These are phyloP conservation scores for Aphanoascus verrucosus DNA, from an alignment of 2,329 filamentous ascomycete species.

Conservation along the genomic window DNA sequence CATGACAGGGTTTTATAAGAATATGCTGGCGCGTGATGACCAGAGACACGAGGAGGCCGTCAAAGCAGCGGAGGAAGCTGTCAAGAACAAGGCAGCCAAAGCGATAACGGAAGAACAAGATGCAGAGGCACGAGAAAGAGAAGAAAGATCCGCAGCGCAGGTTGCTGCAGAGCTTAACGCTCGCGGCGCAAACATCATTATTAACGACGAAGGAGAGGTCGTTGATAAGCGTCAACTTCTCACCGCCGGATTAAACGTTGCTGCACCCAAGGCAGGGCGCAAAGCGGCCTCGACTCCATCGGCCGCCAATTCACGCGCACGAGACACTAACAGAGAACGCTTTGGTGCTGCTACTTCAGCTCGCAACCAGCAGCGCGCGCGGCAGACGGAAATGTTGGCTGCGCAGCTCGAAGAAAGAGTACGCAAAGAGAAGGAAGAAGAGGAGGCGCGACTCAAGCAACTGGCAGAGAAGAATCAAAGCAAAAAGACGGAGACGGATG, in stretches of 20 bases:
- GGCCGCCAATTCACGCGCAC: not conserved
- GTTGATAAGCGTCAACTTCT: conserved; percentile 55
- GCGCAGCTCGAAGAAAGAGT: conserved; percentile 47
- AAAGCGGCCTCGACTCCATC: conserved; percentile 15
- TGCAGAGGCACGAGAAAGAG: conserved; percentile 18
- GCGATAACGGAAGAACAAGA: conserved; percentile 20
- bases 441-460: conserved; percentile 44
- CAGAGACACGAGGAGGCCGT: conserved; percentile 47
- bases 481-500: conserved; percentile 47
- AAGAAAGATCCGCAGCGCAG: conserved; percentile 42
- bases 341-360: conserved; percentile 28
- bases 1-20: conserved; percentile 52
- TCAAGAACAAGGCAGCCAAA: conserved; percentile 23
- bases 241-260: conserved; percentile 51
- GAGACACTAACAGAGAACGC: conserved; percentile 10
- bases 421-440: conserved; percentile 47
- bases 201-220: conserved; percentile 56
- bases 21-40: conserved; percentile 49
- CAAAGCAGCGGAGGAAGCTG: conserved; percentile 42
- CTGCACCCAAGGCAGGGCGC: conserved; percentile 41
- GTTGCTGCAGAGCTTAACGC: conserved; percentile 46
- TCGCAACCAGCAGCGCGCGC: conserved; percentile 39
- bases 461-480: conserved; percentile 48
- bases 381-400: conserved; percentile 52
- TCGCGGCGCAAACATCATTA: conserved; percentile 41